Conservation (phyloP, 345 rosid genomes). For the Gossypium rotundifolium region DNA sequence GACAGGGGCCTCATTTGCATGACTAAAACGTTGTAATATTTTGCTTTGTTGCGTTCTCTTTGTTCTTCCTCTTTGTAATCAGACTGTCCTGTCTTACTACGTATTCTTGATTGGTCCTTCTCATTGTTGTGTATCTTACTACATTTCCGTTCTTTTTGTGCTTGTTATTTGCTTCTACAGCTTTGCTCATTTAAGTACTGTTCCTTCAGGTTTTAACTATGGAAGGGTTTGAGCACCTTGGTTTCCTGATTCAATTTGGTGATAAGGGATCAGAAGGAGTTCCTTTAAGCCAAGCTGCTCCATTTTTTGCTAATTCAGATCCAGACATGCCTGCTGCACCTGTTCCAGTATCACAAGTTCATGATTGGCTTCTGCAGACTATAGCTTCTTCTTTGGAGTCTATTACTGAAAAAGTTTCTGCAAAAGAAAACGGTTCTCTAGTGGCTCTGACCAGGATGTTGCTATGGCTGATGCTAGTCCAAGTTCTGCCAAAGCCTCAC, state of each 20-base stretch:
- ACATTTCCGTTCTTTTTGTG: slow-evolving; percentile 1
- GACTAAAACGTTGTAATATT: neutral
- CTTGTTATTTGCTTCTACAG: slow-evolving; percentile 1
- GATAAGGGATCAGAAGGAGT: slow-evolving; percentile 78
- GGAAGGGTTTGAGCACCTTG: slow-evolving; percentile 97
- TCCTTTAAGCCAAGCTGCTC: slow-evolving; percentile 84
- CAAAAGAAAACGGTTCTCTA: slow-evolving; percentile 78
- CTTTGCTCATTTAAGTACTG: slow-evolving; percentile 13
- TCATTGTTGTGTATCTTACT: neutral
- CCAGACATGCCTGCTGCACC: slow-evolving; percentile 99
- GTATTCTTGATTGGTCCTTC: neutral
- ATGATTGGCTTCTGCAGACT: slow-evolving; percentile 82
- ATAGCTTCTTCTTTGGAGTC: slow-evolving; percentile 72
- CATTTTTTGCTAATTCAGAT: slow-evolving; percentile 97
- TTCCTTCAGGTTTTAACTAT: slow-evolving; percentile 70
- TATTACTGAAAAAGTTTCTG: slow-evolving; percentile 77
- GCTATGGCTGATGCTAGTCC: slow-evolving; percentile 88
- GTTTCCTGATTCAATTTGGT: slow-evolving; percentile 87
- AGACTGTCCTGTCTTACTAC: neutral
- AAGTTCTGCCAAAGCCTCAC: slow-evolving; percentile 55
- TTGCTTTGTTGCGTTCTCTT: neutral
- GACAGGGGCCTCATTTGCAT: neutral
- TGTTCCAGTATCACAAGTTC: slow-evolving; percentile 82
- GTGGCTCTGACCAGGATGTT: slow-evolving; percentile 76
- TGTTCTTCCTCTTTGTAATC: neutral